Evolutionary conservation across 805 yeast genomes (phyloP), one percentile per base, ranked within the genome.

Genomic region (Phaffomyces antillensis): DNA sequence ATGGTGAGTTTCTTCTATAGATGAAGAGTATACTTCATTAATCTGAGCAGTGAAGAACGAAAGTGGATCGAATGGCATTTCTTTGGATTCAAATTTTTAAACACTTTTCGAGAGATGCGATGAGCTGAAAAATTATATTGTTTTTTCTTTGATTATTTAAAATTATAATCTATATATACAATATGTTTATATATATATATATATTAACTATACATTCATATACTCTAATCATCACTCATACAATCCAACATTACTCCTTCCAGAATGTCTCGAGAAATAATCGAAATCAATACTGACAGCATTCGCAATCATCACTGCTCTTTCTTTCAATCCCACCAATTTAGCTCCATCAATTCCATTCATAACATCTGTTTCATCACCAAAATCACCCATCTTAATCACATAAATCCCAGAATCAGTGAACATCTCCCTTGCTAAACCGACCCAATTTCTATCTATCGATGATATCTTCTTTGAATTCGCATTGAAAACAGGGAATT

Each of bases 361-460:
- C 11, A 11, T 23, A 9, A 24, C 18, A 32, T 13, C 9, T 4
- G 11, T 6, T 20, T 28, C 35, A 0, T 83, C 86, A 4, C 70
- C 73, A 52, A 83, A 82, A 51, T 86, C 72, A 20, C 70, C 70
- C 86, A 89, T 84, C 47, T 96, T 67, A 26, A 91, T 66, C 28
- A 90, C 78, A 62, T 93, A 91, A 2, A 88, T 90, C 50, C 98
- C 98, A 0, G 96, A 86, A 63, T 93, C 98, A 0, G 98, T 90
- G 58, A 91, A 83, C 56, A 90, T 65, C 60, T 93, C 99, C 56
- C 97, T 75, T 3, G 95, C 96, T 36, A 93, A 66, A 0, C 99
- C 99, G 7, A 86, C 95, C 93, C 96, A 93, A 63, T 89, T 89
- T 55, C 98, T 75, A 62, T 88, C 93, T 2, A 93, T 91, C 2